phyloP scores from a whole-genome alignment of 1,284 basidiomycete genomes.

The Phaffia rhodozyma region DNA sequence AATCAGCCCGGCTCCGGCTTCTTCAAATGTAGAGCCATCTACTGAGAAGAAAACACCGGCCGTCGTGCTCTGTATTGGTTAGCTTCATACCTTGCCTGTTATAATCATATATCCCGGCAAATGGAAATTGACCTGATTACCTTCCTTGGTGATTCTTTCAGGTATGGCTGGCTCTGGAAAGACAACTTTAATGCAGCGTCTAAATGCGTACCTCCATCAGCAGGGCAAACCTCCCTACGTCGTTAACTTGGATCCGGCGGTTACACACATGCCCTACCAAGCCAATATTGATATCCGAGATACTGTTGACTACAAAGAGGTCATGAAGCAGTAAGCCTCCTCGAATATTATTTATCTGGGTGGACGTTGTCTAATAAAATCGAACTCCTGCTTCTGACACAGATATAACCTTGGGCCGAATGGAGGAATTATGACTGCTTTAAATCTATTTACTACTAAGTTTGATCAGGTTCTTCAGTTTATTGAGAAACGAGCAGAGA shows the following conservation, averaged over 20 bases:
- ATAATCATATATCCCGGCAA: neutral
- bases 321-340: slow-evolving; percentile 92
- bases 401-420: slow-evolving; percentile 98
- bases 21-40: slow-evolving; percentile 1
- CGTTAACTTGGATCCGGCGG: slow-evolving; percentile 95
- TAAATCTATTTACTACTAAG: slow-evolving; percentile 98
- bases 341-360: neutral
- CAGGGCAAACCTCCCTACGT: slow-evolving; percentile 67
- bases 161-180: slow-evolving; percentile 95
- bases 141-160: slow-evolving; percentile 16
- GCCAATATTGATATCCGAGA: slow-evolving; percentile 97
- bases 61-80: slow-evolving; percentile 64
- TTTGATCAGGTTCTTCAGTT: slow-evolving; percentile 93
- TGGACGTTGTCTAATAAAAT: neutral
- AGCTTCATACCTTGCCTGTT: slow-evolving; percentile 8
- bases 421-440: slow-evolving; percentile 89
- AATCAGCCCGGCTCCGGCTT: neutral
- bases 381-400: slow-evolving; percentile 19
- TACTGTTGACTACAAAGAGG: slow-evolving; percentile 92
- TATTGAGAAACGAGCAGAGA: slow-evolving; percentile 79
- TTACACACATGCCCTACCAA: slow-evolving; percentile 77
- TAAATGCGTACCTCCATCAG: slow-evolving; percentile 72
- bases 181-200: slow-evolving; percentile 88
- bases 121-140: neutral
- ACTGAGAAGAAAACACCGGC: slow-evolving; percentile 47